A percentile compares a stretch with the other conserved stretches of the same genome.
Conservation (phyloP, 208 protist species). For the Leishmania guyanensis region DNA sequence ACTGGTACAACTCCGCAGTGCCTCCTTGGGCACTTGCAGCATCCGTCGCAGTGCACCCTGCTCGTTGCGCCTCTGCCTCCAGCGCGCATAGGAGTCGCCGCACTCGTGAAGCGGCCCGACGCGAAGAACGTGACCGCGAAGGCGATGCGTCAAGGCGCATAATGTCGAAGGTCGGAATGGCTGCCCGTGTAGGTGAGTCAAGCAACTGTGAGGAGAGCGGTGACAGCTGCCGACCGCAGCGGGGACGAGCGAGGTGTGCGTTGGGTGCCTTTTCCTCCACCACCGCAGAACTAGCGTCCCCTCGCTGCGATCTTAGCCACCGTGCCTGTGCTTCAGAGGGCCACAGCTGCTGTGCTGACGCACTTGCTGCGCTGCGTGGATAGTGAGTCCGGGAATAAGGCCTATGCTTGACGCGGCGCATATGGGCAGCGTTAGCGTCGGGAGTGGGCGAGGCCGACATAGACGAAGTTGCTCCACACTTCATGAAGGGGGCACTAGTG, state of each 20-base stretch:
- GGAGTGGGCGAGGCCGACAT: not conserved
- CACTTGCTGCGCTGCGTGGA: not conserved
- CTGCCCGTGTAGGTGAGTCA: not conserved
- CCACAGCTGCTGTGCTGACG: not conserved
- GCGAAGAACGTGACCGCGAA: not conserved
- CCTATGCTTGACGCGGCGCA: not conserved
- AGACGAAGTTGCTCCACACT: not conserved
- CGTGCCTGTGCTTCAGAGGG: not conserved
- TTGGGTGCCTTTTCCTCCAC: not conserved
- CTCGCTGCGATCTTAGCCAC: not conserved
- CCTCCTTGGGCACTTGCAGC: not conserved
- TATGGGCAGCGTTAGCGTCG: not conserved
- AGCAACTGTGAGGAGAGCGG: not conserved
- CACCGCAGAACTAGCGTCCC: not conserved
- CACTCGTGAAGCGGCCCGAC: not conserved
- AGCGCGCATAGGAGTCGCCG: constrained; percentile 2
- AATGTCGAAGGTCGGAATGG: not conserved
- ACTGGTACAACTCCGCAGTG: constrained; percentile 12
- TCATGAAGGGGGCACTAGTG: not conserved
- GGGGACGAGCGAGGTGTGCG: not conserved
- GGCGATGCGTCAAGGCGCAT: not conserved
- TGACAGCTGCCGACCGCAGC: not conserved
- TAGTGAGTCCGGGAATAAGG: not conserved
- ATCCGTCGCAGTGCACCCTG: not conserved
- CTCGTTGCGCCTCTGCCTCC: not conserved